Evolutionary conservation across 1,284 basidiomycete species (phyloP), one percentile per base, ranked within the genome.

Genomic region (Ceratobasidium theobromae): DNA sequence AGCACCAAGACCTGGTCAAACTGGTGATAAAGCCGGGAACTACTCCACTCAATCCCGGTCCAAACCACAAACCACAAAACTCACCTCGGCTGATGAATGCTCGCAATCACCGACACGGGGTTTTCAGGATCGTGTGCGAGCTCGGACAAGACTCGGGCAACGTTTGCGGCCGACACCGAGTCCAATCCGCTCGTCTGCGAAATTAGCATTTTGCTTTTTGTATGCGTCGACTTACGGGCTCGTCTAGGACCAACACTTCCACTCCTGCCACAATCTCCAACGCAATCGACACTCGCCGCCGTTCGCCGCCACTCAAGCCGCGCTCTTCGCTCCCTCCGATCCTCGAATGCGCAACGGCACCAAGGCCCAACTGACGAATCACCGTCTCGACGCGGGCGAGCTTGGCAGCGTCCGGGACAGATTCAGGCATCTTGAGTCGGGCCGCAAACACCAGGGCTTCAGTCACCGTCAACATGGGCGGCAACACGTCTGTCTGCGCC

Each of bases 381-480:
- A 95, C 80, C 21, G 76, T 75, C 14, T 75, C 72, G 0, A 80
- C 92, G 12, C 89, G 82, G 49, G 83, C 80, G n/a, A 77, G 77
- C 74, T 94, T 93, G 70, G 84, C 82, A 5, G 77, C 75, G n/a
- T 82, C 77, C 1, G 87, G 79, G n/a, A 93, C 77, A 48, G 80
- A 84, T 73, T 96, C 93, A 0, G 93, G 91, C 0, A 96, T 78
- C 8, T 91, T 88, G 4, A 96, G 81, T 27, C 86, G 82, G 1
- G 93, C 91, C 3, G 91, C 91, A 71, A 96, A 95, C 27, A 89
- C 75, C 9, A 96, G 81, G 0, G 92, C 86, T 76, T 96, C 93
- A 55, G 83, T 82, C 0, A 95, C 91, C 0, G 93, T 94, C 21
- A 93, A 81, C 57, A 84, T 87, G 0, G 88, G 78, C 0, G 91